A percentile compares a stretch with the other conserved stretches of the same genome.
Conservation (phyloP, 495 filamentous ascomycete species). For the Thozetella sp. region DNA sequence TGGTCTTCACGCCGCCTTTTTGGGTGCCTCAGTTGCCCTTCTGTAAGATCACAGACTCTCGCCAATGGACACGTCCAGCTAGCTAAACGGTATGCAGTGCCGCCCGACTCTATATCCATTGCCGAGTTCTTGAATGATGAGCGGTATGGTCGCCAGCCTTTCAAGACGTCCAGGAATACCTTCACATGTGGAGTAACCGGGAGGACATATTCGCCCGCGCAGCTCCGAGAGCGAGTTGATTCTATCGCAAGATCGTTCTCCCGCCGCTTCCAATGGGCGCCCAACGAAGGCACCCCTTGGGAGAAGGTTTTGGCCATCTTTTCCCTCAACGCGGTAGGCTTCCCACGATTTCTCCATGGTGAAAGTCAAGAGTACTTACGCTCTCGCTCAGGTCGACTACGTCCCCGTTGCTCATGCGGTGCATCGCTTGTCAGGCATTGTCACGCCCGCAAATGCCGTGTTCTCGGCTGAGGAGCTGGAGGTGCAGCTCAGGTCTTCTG, state of each 20-base stretch:
- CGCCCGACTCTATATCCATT: slow-evolving; percentile 76
- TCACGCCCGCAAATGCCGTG: slow-evolving; percentile 80
- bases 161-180: slow-evolving; percentile 66
- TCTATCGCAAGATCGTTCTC: slow-evolving; percentile 67
- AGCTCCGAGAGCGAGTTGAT: slow-evolving; percentile 70
- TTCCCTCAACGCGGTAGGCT: slow-evolving; percentile 79
- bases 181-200: slow-evolving; percentile 84
- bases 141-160: slow-evolving; percentile 65
- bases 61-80: slow-evolving; percentile 4
- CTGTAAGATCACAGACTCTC: slow-evolving; percentile 24
- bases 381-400: slow-evolving; percentile 69
- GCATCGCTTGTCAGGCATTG: slow-evolving; percentile 75
- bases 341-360: background rate
- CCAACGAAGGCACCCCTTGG: slow-evolving; percentile 78
- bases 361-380: slow-evolving; percentile 6
- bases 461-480: slow-evolving; percentile 76
- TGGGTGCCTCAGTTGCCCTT: slow-evolving; percentile 69
- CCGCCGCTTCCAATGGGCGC: slow-evolving; percentile 73
- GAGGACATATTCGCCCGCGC: slow-evolving; percentile 65
- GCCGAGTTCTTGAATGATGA: slow-evolving; percentile 81
- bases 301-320: slow-evolving; percentile 83
- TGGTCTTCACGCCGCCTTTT: slow-evolving; percentile 78
- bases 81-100: slow-evolving; percentile 36
- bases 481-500: slow-evolving; percentile 77
- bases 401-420: slow-evolving; percentile 74